Conservation (phyloP, 257 asterid species). For the Solanum phureja region DNA sequence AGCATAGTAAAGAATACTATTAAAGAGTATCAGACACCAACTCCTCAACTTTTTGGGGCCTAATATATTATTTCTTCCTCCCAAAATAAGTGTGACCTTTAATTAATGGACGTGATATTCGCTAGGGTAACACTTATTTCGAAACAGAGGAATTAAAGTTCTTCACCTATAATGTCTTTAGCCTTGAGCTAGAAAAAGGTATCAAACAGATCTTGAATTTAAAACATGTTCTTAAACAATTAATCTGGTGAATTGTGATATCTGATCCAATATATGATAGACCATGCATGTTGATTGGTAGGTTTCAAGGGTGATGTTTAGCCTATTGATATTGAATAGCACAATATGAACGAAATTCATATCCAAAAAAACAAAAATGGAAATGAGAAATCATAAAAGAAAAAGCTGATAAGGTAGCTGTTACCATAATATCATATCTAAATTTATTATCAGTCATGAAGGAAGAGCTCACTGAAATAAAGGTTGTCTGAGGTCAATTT, state of each 20-base stretch:
- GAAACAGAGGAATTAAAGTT: rapidly evolving
- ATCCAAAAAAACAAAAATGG: background rate
- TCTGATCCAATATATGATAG: background rate
- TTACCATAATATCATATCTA: background rate
- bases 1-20: background rate
- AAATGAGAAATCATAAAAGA: background rate
- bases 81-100: too few species aligned
- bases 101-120: too few species aligned
- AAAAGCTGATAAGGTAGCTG: background rate
- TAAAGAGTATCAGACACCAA: background rate
- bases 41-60: background rate
- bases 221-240: background rate
- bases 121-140: too few species aligned
- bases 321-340: too few species aligned
- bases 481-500: background rate
- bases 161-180: background rate
- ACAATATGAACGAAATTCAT: background rate
- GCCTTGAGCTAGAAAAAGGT: background rate
- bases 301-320: too few species aligned
- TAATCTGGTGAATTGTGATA: background rate
- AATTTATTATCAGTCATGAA: background rate
- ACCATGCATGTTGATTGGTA: background rate
- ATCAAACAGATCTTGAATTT: background rate
- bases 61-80: too few species aligned
- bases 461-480: background rate